phyloP scores from a whole-genome alignment of 2,329 filamentous ascomycete species.

The Verticillium zaregamsianum region DNA sequence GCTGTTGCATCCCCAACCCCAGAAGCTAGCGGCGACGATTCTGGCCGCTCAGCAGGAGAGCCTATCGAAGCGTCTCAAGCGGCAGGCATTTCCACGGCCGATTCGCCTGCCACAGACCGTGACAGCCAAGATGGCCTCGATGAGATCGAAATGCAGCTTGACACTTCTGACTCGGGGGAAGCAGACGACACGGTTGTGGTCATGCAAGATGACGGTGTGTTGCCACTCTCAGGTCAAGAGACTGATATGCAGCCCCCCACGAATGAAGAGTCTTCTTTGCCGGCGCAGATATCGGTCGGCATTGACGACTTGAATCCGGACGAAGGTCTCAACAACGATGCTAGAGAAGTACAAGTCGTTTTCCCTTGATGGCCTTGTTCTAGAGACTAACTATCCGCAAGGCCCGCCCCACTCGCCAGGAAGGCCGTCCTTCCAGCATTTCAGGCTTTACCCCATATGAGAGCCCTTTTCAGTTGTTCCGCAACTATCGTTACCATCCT shows the following conservation, averaged over 20 bases:
- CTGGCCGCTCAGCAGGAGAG: not conserved
- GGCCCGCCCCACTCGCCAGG: not conserved
- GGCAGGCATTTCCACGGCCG: not conserved
- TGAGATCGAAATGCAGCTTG: not conserved
- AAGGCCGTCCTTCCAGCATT: not conserved
- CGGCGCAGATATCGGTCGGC: constrained; percentile 12
- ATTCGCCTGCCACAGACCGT: not conserved
- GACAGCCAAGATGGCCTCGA: not conserved
- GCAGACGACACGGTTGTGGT: not conserved
- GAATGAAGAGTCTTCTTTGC: not conserved
- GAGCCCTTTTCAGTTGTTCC: constrained; percentile 79
- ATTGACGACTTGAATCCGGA: constrained; percentile 17
- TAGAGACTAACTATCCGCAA: not conserved
- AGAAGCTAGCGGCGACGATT: not conserved
- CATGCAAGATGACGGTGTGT: not conserved
- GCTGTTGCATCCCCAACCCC: not conserved
- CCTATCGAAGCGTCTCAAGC: not conserved
- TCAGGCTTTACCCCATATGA: constrained; percentile 58
- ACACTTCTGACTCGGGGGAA: not conserved
- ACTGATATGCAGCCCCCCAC: not conserved
- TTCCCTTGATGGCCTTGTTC: not conserved
- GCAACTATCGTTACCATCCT: constrained; percentile 86
- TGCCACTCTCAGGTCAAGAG: not conserved
- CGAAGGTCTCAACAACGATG: constrained; percentile 17
- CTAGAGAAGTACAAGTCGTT: constrained; percentile 41